A percentile compares a stretch with the other conserved stretches of the same genome.
These are phyloP conservation scores for Sodiomyces alkalinus DNA, from an alignment of 2,329 filamentous ascomycete genomes.

Conservation along the genomic window DNA sequence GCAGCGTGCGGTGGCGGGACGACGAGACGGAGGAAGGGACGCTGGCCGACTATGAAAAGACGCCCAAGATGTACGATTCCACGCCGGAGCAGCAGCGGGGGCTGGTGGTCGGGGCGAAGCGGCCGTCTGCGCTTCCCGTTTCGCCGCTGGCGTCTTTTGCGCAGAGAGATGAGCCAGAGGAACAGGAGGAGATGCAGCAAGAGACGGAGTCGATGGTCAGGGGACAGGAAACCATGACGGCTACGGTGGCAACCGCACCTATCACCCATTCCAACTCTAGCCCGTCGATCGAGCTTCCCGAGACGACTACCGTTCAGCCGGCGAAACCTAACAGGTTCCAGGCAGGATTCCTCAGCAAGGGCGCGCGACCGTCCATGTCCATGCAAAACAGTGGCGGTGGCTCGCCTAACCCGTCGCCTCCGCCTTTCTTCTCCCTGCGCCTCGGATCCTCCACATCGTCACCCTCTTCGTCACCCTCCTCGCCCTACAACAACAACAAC, in stretches of 20 bases:
- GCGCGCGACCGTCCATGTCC: constrained; percentile 21
- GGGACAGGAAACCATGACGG: constrained; percentile 7
- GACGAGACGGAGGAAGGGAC: constrained; percentile 72
- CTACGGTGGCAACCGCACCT: no score
- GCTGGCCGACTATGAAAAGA: constrained; percentile 82
- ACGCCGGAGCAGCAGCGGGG: constrained; percentile 37
- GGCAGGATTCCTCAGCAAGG: constrained; percentile 64
- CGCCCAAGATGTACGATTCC: constrained; percentile 53
- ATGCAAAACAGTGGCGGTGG: no score
- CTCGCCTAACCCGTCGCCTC: constrained; percentile 46
- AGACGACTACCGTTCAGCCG: constrained; percentile 19
- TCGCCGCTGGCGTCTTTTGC: no score
- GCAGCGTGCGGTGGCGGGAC: constrained; percentile 82
- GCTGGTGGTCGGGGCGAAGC: no score
- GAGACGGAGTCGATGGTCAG: not conserved
- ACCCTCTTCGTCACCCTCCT: constrained; percentile 24
- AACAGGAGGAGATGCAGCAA: not conserved
- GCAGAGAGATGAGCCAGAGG: constrained; percentile 1
- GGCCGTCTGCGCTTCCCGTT: constrained; percentile 32
- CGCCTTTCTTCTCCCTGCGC: constrained; percentile 40
- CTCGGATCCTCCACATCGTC: no score
- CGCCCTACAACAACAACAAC: no score
- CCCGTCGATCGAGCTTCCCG: constrained; percentile 42
- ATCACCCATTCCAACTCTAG: constrained; percentile 30
- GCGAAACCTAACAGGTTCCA: constrained; percentile 66